phyloP scores from a whole-genome alignment of 331 rosid species.

The Malus hybrid region DNA sequence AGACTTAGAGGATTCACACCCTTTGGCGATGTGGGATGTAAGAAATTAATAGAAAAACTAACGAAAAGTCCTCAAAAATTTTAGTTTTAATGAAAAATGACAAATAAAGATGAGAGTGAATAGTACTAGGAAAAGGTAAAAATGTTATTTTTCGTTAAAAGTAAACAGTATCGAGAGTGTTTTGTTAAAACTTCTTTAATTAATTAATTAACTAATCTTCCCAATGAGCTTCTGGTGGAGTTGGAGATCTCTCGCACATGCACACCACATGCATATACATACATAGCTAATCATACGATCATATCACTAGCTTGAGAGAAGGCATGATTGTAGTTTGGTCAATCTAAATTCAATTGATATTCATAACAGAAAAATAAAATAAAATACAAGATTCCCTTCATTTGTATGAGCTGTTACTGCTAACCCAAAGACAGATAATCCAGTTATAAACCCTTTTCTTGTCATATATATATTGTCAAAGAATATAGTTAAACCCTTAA shows the following conservation, averaged over 20 bases:
- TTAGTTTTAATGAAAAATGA: too few species aligned
- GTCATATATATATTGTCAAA: too few species aligned
- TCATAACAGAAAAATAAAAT: neutral
- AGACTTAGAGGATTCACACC: too few species aligned
- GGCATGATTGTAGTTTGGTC: constrained; percentile 21
- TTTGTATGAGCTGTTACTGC: neutral
- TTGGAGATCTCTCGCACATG: constrained; percentile 37
- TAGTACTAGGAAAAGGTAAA: too few species aligned
- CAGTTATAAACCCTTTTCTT: neutral
- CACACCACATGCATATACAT: constrained; percentile 28
- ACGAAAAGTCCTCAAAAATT: too few species aligned
- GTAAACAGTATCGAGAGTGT: too few species aligned
- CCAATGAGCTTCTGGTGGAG: neutral
- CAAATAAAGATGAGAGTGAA: too few species aligned
- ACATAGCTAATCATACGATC: constrained; percentile 8
- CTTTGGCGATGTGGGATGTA: too few species aligned
- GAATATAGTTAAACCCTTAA: too few species aligned
- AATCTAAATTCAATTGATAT: constrained; percentile 14
- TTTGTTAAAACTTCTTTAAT: neutral
- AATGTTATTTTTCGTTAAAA: too few species aligned
- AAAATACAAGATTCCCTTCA: neutral
- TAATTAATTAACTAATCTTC: neutral
- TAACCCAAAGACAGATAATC: neutral
- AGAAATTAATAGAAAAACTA: too few species aligned
- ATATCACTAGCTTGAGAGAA: constrained; percentile 3